Percentiles rank a stretch among this genome's conserved stretches.
phyloP scores from a whole-genome alignment of 2,329 filamentous ascomycete species.

The Chaetoscypha palmicola region DNA sequence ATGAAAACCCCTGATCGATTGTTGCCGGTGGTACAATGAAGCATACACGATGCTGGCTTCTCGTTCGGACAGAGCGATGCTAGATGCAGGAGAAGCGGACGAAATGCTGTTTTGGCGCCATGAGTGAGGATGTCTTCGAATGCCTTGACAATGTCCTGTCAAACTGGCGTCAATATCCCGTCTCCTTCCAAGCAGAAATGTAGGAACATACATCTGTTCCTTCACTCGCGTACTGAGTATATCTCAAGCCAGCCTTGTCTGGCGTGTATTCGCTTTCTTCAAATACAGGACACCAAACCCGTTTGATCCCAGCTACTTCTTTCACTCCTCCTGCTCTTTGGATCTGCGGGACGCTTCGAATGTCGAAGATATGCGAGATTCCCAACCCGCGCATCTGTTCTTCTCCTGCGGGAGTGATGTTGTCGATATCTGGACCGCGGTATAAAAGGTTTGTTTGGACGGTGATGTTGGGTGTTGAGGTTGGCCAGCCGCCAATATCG shows the following conservation, averaged over 20 bases:
- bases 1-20: constrained; percentile 66
- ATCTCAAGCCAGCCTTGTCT: constrained; percentile 54
- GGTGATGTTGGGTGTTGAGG: constrained; percentile 29
- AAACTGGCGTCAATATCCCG: no score
- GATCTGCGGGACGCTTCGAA: constrained; percentile 57
- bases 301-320: constrained; percentile 42
- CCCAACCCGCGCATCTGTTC: constrained; percentile 44
- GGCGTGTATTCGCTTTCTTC: constrained; percentile 52
- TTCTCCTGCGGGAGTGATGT: constrained; percentile 46
- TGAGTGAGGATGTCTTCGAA: constrained; percentile 53
- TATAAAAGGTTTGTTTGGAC: constrained; percentile 49
- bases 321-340: constrained; percentile 36
- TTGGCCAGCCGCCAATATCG: constrained; percentile 53
- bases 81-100: constrained; percentile 39
- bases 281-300: constrained; percentile 60
- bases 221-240: constrained; percentile 49
- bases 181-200: neutral
- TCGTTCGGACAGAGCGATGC: constrained; percentile 22
- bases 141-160: constrained; percentile 52
- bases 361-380: constrained; percentile 59
- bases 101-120: constrained; percentile 43
- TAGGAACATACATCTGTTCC: constrained; percentile 35
- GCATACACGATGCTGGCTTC: constrained; percentile 14
- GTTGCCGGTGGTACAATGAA: constrained; percentile 73
- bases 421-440: constrained; percentile 61